These are phyloP conservation scores for Jackrogersella multiformis DNA, from an alignment of 495 filamentous ascomycete genomes.

Conservation along the genomic window DNA sequence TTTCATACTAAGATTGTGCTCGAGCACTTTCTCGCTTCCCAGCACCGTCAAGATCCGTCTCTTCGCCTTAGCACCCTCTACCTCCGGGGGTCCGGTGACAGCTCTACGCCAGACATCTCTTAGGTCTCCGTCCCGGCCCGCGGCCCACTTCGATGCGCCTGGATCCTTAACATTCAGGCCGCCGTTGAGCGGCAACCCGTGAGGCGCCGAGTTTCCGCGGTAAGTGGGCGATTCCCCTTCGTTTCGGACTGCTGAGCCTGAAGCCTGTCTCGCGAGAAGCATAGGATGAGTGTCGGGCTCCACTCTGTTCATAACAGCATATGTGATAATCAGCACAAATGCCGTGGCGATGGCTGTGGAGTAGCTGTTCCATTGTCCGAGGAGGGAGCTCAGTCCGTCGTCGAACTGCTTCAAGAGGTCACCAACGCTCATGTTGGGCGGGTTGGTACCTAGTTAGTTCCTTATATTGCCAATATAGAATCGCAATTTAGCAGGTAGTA, in stretches of 20 bases:
- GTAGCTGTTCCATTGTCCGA: constrained; percentile 82
- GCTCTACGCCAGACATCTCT: constrained; percentile 91
- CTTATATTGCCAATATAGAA: constrained; percentile 13
- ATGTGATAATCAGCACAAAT: constrained; percentile 62
- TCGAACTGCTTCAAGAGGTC: constrained; percentile 70
- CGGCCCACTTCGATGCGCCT: constrained; percentile 80
- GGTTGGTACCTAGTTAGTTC: background rate
- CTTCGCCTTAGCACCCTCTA: constrained; percentile 65
- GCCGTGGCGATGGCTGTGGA: constrained; percentile 71
- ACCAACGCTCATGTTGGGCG: constrained; percentile 60
- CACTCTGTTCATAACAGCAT: constrained; percentile 59
- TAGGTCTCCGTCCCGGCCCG: constrained; percentile 86
- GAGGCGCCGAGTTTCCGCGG: constrained; percentile 80
- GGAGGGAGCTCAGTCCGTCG: constrained; percentile 68
- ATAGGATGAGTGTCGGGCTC: constrained; percentile 94
- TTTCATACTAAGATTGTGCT: constrained; percentile 68
- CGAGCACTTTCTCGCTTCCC: constrained; percentile 74
- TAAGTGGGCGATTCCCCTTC: constrained; percentile 85
- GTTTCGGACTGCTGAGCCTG: constrained; percentile 79
- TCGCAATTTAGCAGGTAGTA: background rate
- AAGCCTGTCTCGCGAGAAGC: constrained; percentile 84
- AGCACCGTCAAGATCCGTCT: constrained; percentile 84
- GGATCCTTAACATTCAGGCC: constrained; percentile 88
- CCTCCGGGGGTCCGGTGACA: constrained; percentile 67
- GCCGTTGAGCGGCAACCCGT: constrained; percentile 80